phyloP scores from a whole-genome alignment of 179 eudicot species.

The Beta macrorhiza region DNA sequence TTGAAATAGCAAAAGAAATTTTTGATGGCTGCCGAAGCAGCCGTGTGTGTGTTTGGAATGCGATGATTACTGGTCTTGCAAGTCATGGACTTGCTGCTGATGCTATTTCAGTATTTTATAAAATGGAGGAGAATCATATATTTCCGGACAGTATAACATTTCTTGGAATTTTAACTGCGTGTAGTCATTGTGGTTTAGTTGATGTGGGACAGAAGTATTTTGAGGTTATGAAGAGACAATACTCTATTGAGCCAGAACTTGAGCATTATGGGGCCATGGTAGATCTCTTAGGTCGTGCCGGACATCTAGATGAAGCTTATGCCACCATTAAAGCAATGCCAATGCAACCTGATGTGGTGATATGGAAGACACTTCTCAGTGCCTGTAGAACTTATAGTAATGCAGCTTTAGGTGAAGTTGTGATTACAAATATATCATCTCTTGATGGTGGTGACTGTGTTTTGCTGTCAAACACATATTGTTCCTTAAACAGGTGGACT shows the following conservation, averaged over 20 bases:
- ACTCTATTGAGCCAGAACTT: slow-evolving; percentile 53
- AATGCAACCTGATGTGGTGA: slow-evolving; percentile 63
- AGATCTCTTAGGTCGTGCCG: slow-evolving; percentile 72
- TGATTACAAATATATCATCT: slow-evolving; percentile 30
- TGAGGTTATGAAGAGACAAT: slow-evolving; percentile 43
- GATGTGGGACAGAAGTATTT: slow-evolving; percentile 60
- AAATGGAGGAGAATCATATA: slow-evolving; percentile 48
- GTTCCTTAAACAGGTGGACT: slow-evolving; percentile 57
- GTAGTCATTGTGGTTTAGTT: slow-evolving; percentile 66
- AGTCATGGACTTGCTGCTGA: slow-evolving; percentile 66
- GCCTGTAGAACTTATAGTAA: slow-evolving; percentile 64
- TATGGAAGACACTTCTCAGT: slow-evolving; percentile 78
- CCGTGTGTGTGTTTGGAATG: slow-evolving; percentile 65
- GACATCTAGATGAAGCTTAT: slow-evolving; percentile 67
- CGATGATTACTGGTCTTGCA: slow-evolving; percentile 75
- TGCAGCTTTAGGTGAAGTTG: slow-evolving; percentile 50
- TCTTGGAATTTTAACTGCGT: slow-evolving; percentile 56
- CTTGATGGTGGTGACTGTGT: slow-evolving; percentile 74
- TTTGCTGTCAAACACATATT: slow-evolving; percentile 63
- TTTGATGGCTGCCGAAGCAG: slow-evolving; percentile 37
- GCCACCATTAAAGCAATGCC: slow-evolving; percentile 62
- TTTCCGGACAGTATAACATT: slow-evolving; percentile 67
- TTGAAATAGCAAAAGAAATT: slow-evolving; percentile 54
- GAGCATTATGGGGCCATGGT: slow-evolving; percentile 88
- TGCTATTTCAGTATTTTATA: slow-evolving; percentile 53